These are phyloP conservation scores for Elaphomyces granulatus DNA, from an alignment of 495 filamentous ascomycete species.

Conservation along the genomic window DNA sequence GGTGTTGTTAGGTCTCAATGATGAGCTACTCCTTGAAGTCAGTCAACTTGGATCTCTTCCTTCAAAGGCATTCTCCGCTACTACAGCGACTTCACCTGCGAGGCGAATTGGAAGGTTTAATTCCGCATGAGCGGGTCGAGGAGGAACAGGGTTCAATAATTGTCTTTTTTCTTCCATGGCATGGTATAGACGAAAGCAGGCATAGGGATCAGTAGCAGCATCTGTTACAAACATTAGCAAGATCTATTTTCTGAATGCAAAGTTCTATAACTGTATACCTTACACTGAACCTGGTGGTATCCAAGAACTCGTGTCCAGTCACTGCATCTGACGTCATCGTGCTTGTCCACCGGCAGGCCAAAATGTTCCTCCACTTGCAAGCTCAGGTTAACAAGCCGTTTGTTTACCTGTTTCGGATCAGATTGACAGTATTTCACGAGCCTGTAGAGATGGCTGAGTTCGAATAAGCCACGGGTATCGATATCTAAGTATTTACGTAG, in stretches of 20 bases:
- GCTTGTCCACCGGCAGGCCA: slow-evolving; percentile 65
- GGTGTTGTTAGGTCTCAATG: no score
- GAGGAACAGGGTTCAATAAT: slow-evolving; percentile 51
- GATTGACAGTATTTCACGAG: slow-evolving; percentile 48
- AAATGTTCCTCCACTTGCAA: slow-evolving; percentile 57
- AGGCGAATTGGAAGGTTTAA: slow-evolving; percentile 44
- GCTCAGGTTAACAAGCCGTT: slow-evolving; percentile 47
- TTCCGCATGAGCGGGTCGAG: slow-evolving; percentile 53
- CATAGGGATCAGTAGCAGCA: slow-evolving; percentile 74
- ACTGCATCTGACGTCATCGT: slow-evolving; percentile 46
- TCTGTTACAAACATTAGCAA: no score
- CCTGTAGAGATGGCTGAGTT: slow-evolving; percentile 68
- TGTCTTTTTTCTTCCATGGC: slow-evolving; percentile 50
- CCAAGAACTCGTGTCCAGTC: slow-evolving; percentile 53
- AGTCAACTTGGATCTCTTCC: no score
- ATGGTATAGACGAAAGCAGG: slow-evolving; percentile 57
- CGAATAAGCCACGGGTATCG: slow-evolving; percentile 50
- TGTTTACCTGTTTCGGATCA: slow-evolving; percentile 44
- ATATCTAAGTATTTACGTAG: slow-evolving; percentile 51
- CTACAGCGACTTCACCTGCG: slow-evolving; percentile 20
- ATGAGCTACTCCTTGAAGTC: no score
- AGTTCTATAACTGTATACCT: no score
- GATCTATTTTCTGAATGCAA: background rate
- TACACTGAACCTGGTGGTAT: slow-evolving; percentile 58
- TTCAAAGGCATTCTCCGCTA: slow-evolving; percentile 11